Conservation (phyloP, 768 basidiomycete genomes). For the Termitomyces heimii region DNA sequence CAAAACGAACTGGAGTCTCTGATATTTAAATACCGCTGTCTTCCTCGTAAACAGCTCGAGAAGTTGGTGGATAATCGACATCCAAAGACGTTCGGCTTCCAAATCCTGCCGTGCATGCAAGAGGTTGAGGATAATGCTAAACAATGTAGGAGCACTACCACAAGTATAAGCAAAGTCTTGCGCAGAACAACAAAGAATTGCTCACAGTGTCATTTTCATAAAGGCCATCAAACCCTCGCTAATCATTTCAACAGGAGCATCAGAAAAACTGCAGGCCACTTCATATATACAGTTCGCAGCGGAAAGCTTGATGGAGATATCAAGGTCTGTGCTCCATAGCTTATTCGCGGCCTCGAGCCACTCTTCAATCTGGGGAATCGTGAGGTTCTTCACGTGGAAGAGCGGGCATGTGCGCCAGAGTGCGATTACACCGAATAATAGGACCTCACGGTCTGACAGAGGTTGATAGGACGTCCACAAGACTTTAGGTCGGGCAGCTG, state of each 20-base stretch:
- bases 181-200: slow-evolving; percentile 3
- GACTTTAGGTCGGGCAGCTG: slow-evolving; percentile 53
- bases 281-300: slow-evolving; percentile 44
- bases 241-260: slow-evolving; percentile 30
- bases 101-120: slow-evolving; percentile 53
- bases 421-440: slow-evolving; percentile 62
- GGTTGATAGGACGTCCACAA: slow-evolving; percentile 51
- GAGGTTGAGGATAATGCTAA: slow-evolving; percentile 52
- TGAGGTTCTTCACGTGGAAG: slow-evolving; percentile 48
- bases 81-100: slow-evolving; percentile 65
- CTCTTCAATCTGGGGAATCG: slow-evolving; percentile 30
- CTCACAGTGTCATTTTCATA: slow-evolving; percentile 44
- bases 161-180: not conserved
- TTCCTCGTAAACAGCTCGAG: slow-evolving; percentile 49
- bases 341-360: slow-evolving; percentile 45
- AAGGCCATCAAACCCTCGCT: slow-evolving; percentile 27
- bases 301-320: slow-evolving; percentile 61
- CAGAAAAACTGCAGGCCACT: slow-evolving; percentile 37
- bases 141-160: slow-evolving; percentile 34
- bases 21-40: slow-evolving; percentile 32
- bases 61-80: slow-evolving; percentile 53
- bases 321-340: slow-evolving; percentile 58
- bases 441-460: slow-evolving; percentile 61
- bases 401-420: slow-evolving; percentile 56
- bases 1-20: not conserved